Conservation (phyloP, 805 yeast species). For the Blastobotrys americana region DNA sequence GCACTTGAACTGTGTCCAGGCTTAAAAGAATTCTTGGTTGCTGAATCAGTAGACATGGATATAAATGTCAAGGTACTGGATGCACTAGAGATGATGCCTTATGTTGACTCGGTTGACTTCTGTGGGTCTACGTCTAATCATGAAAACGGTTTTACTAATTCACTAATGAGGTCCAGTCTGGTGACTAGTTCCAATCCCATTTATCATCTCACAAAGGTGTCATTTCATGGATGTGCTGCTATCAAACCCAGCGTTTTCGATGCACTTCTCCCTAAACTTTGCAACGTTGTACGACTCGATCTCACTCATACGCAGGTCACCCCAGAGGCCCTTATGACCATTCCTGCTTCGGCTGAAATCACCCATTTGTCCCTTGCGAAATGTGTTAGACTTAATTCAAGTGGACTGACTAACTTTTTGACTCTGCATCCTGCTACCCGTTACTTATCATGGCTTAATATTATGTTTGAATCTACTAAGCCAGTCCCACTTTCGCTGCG, state of each 20-base stretch:
- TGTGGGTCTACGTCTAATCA: conserved; percentile 75
- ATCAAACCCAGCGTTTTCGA: conserved; percentile 51
- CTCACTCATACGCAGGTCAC: conserved; percentile 74
- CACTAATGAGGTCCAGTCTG: conserved; percentile 40
- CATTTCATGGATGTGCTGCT: conserved; percentile 85
- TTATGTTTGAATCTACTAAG: conserved; percentile 57
- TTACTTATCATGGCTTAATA: conserved; percentile 56
- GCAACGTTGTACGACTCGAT: conserved; percentile 59
- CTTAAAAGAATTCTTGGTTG: conserved; percentile 69
- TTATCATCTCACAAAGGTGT: conserved; percentile 40
- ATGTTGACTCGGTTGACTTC: conserved; percentile 68
- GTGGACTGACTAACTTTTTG: conserved; percentile 62
- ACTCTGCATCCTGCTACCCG: conserved; percentile 61
- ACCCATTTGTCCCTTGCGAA: conserved; percentile 67
- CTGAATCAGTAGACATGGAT: conserved; percentile 82
- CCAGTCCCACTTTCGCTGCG: conserved; percentile 47
- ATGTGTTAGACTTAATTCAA: conserved; percentile 62
- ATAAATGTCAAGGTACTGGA: conserved; percentile 53
- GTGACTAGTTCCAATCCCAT: conserved; percentile 18
- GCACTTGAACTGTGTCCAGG: conserved; percentile 57
- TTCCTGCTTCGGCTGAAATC: conserved; percentile 52
- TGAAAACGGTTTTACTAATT: conserved; percentile 42
- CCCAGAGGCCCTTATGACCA: conserved; percentile 47
- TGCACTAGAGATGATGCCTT: conserved; percentile 47
- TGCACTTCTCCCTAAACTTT: conserved; percentile 50